These are phyloP conservation scores for Paraurostyla sp. DNA, from an alignment of 73 alveolate species.

Conservation along the genomic window DNA sequence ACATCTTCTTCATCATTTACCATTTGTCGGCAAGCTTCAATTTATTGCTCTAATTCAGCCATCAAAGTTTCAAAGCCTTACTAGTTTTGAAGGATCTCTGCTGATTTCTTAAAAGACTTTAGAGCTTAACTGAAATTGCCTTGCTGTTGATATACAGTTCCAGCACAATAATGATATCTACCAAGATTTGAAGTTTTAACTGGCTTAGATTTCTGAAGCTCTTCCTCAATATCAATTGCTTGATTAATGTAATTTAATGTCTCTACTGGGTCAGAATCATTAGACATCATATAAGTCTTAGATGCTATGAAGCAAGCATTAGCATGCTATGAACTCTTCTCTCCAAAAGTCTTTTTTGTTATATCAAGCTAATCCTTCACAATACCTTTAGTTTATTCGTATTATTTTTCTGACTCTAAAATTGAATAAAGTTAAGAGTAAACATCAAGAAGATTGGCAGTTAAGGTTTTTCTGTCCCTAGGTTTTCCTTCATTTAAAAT, in stretches of 20 bases:
- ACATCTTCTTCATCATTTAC: not conserved
- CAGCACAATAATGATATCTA: conserved; percentile 32
- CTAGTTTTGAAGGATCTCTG: not conserved
- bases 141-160: not conserved
- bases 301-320: not conserved
- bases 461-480: not conserved
- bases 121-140: not conserved
- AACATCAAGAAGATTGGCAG: not conserved
- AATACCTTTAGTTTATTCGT: not conserved
- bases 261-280: not conserved
- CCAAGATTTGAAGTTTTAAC: not conserved
- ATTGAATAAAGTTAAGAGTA: not conserved
- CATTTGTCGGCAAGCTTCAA: not conserved
- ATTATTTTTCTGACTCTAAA: not conserved
- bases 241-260: not conserved
- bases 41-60: not conserved
- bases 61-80: conserved; percentile 10
- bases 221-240: conserved; percentile 33
- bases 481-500: not conserved
- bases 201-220: not conserved
- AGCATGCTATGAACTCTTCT: not conserved
- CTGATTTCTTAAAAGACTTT: not conserved
- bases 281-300: not conserved
- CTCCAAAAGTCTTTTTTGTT: not conserved
- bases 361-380: not conserved